These are phyloP conservation scores for Erysiphe pulchra DNA, from an alignment of 2,329 filamentous ascomycete species.

Conservation along the genomic window DNA sequence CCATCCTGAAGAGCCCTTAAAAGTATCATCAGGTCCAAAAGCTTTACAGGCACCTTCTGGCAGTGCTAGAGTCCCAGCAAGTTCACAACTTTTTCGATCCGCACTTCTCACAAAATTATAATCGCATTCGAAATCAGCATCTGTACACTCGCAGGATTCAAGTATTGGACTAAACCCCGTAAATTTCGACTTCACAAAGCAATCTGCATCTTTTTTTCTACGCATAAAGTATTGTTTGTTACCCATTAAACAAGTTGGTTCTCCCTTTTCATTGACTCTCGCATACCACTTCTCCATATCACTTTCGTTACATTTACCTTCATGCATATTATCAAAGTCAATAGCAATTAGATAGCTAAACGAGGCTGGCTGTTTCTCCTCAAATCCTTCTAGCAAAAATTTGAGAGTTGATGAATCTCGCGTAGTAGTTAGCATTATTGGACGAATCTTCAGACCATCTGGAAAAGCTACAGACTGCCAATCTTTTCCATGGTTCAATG, in stretches of 20 bases:
- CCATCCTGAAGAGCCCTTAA: constrained; percentile 72
- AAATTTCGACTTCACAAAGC: constrained; percentile 71
- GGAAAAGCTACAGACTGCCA: constrained; percentile 55
- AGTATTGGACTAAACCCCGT: constrained; percentile 46
- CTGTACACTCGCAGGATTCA: constrained; percentile 56
- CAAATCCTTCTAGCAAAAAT: constrained; percentile 49
- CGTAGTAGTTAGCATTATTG: constrained; percentile 58
- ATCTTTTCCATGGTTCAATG: constrained; percentile 64
- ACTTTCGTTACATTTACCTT: constrained; percentile 52
- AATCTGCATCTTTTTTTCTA: constrained; percentile 67
- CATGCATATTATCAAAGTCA: constrained; percentile 61
- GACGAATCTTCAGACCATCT: constrained; percentile 31
- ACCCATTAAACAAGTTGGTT: constrained; percentile 82
- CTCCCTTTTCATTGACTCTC: constrained; percentile 50
- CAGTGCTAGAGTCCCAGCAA: constrained; percentile 31
- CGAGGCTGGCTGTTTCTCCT: constrained; percentile 21
- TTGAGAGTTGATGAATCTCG: constrained; percentile 83
- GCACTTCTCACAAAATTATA: constrained; percentile 57
- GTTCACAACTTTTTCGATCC: constrained; percentile 43
- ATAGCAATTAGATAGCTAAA: constrained; percentile 45
- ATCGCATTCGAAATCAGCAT: constrained; percentile 83
- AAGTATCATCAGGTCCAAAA: constrained; percentile 28
- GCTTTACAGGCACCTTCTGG: constrained; percentile 50
- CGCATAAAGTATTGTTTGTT: constrained; percentile 71
- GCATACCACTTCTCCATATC: constrained; percentile 83